These are phyloP conservation scores for Comarum palustre DNA, from an alignment of 306 rosid genomes.

Conservation along the genomic window DNA sequence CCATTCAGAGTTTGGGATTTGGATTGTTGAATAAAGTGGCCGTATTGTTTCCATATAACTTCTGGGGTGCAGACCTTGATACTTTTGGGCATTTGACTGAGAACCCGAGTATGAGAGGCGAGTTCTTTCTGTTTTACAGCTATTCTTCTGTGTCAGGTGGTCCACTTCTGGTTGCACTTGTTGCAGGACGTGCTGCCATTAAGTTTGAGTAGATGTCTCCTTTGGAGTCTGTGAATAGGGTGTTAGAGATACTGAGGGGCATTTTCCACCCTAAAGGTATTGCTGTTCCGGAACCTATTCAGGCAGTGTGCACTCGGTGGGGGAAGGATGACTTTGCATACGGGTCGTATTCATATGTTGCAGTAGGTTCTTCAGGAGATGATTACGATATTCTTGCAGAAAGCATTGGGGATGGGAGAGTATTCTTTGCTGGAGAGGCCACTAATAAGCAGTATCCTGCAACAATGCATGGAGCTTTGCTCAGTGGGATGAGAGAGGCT, in stretches of 20 bases:
- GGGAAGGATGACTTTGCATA: constrained; percentile 66
- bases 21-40: constrained; percentile 85
- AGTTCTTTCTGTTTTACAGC: constrained; percentile 84
- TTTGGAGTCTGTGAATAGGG: constrained; percentile 78
- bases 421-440: constrained; percentile 92
- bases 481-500: constrained; percentile 94
- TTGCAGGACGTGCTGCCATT: constrained; percentile 81
- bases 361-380: constrained; percentile 82
- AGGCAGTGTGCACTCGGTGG: constrained; percentile 84
- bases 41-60: constrained; percentile 72
- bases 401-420: constrained; percentile 66
- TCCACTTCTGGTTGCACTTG: constrained; percentile 80
- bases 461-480: constrained; percentile 90
- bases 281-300: constrained; percentile 71
- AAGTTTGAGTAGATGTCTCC: constrained; percentile 91
- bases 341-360: constrained; percentile 87
- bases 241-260: constrained; percentile 57
- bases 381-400: constrained; percentile 83
- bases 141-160: constrained; percentile 92
- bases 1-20: constrained; percentile 74
- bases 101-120: constrained; percentile 82
- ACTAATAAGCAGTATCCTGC: constrained; percentile 89
- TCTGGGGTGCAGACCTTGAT: constrained; percentile 90
- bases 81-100: constrained; percentile 85
- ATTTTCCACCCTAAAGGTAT: constrained; percentile 76